Evolutionary conservation across 371 early-diverging fungal genomes (phyloP).

Genomic region (Furculomyces boomerangus): DNA sequence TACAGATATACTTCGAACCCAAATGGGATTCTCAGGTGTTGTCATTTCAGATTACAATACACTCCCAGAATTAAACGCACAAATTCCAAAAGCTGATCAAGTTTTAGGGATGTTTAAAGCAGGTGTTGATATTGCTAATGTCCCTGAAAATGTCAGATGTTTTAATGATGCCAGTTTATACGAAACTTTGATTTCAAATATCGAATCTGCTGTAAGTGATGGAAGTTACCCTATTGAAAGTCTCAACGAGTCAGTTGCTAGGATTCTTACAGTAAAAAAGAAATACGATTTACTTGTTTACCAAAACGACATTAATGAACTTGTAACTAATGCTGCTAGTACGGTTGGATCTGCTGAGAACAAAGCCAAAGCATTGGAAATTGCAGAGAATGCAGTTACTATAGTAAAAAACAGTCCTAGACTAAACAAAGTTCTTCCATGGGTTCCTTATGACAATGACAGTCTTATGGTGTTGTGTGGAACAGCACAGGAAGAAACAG

Average conservation of each 20-base stretch:
- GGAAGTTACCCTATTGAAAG: neutral
- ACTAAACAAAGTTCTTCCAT: neutral
- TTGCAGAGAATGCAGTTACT: neutral
- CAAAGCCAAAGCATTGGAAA: neutral
- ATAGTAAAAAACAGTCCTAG: neutral
- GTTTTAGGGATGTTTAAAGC: slow-evolving; percentile 24
- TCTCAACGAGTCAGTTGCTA: neutral
- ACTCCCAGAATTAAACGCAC: slow-evolving; percentile 29
- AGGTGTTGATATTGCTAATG: slow-evolving; percentile 28
- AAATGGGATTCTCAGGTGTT: slow-evolving; percentile 24
- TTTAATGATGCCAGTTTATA: neutral
- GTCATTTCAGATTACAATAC: slow-evolving; percentile 29
- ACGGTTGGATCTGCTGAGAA: neutral
- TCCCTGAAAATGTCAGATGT: slow-evolving; percentile 2
- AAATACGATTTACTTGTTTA: neutral
- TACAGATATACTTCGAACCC: slow-evolving; percentile 18
- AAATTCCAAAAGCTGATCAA: slow-evolving; percentile 19
- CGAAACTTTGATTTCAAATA: neutral
- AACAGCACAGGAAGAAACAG: neutral
- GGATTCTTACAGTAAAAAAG: neutral
- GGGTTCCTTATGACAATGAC: neutral
- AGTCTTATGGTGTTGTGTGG: neutral
- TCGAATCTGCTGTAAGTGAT: neutral
- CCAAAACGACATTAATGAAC: neutral
- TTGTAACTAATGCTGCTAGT: neutral